Evolutionary conservation across 208 protist genomes (phyloP).

Genomic region (Wallacemonas sp.): DNA sequence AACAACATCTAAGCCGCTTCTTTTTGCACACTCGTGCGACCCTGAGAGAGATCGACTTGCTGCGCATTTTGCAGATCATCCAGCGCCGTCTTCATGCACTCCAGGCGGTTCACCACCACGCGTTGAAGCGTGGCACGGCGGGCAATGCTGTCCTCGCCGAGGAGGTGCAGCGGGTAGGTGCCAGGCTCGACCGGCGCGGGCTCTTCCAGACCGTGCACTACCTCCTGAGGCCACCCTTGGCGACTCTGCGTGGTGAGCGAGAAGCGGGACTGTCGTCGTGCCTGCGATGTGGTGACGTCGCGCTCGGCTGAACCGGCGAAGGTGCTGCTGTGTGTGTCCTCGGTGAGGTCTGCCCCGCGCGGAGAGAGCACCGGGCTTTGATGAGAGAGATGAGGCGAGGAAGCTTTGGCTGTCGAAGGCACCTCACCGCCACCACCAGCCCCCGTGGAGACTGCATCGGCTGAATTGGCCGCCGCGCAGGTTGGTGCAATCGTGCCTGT

Average conservation of each 20-base stretch:
- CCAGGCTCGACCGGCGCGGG: constrained; percentile 15
- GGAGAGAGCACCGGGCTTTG: too few species aligned
- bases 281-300: neutral
- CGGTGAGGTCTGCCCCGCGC: neutral
- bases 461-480: neutral
- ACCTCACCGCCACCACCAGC: neutral
- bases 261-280: neutral
- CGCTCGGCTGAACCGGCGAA: neutral
- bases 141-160: constrained; percentile 23
- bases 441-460: neutral
- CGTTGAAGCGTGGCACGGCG: constrained; percentile 27
- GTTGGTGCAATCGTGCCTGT: constrained; percentile 12
- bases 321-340: neutral
- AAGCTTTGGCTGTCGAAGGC: neutral
- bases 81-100: constrained; percentile 29
- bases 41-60: neutral
- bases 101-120: constrained; percentile 26
- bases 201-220: neutral
- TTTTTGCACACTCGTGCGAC: neutral
- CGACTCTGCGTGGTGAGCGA: neutral
- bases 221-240: neutral
- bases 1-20: constrained; percentile 1
- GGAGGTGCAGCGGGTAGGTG: constrained; percentile 30
- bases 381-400: too few species aligned
- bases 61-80: constrained; percentile 8